phyloP scores from a whole-genome alignment of 2,329 filamentous ascomycete species.

The Sporothrix curviconia region DNA sequence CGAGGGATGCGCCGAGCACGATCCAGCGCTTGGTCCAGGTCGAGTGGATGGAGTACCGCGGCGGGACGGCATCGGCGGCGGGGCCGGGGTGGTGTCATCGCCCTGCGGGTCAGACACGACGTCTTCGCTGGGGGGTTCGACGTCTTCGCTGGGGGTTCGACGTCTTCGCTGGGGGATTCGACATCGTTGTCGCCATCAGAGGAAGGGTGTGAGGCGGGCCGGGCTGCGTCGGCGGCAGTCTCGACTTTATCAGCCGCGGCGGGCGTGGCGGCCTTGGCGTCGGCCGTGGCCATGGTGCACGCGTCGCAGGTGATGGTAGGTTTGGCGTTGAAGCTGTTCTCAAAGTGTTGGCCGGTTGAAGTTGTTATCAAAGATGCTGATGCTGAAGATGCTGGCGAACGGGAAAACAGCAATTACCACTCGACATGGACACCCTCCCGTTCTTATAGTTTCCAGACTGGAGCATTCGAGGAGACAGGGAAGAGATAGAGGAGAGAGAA shows the following conservation, averaged over 20 bases:
- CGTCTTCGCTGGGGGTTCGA: background rate
- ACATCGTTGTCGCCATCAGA: background rate
- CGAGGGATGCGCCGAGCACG: slow-evolving; percentile 31
- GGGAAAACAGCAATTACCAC: no score
- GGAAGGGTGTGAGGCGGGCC: background rate
- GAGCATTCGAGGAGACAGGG: no score
- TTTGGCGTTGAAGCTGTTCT: background rate
- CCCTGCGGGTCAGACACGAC: background rate
- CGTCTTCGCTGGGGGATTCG: background rate
- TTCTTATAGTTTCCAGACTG: no score
- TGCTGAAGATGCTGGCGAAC: no score
- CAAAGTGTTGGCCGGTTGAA: background rate
- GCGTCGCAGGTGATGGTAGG: no score
- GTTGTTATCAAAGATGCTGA: background rate
- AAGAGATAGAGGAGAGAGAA: background rate
- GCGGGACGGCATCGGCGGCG: slow-evolving; percentile 10
- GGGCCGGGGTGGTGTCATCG: background rate
- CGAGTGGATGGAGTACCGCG: slow-evolving; percentile 32
- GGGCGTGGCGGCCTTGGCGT: background rate
- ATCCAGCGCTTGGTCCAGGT: slow-evolving; percentile 34
- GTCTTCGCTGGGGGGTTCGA: background rate
- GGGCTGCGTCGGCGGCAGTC: background rate
- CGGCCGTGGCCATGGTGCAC: background rate
- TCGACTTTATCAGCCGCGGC: background rate
- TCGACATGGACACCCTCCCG: no score